These are phyloP conservation scores for Daedaleopsis sinensis DNA, from an alignment of 768 basidiomycete species.

Conservation along the genomic window DNA sequence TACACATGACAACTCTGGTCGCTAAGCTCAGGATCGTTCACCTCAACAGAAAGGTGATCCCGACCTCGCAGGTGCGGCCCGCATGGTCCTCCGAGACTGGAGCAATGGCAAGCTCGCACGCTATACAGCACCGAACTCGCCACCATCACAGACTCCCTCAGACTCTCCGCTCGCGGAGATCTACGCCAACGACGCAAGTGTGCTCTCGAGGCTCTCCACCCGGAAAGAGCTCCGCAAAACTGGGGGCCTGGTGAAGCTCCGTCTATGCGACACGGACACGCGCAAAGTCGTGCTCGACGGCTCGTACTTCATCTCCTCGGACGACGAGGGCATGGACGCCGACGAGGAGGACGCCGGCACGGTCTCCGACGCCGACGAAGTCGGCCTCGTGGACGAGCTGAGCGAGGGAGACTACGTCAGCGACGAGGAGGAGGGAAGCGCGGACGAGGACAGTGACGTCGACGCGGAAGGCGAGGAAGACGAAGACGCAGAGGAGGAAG, in stretches of 20 bases:
- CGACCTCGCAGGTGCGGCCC: conserved; percentile 75
- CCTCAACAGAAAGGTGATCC: conserved; percentile 62
- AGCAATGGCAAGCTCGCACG: conserved; percentile 70
- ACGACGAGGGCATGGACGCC: conserved; percentile 42
- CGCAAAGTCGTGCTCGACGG: conserved; percentile 45
- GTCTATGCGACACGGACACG: conserved; percentile 40
- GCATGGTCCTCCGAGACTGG: conserved; percentile 87
- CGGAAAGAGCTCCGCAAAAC: conserved; percentile 71
- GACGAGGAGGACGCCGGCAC: conserved; percentile 34
- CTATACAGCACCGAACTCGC: conserved; percentile 60
- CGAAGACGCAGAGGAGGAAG: conserved; percentile 48
- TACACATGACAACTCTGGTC: too few species aligned
- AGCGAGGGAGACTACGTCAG: conserved; percentile 39
- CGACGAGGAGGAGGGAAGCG: conserved; percentile 37
- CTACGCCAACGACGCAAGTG: conserved; percentile 50
- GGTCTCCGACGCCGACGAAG: conserved; percentile 38
- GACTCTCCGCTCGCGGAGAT: conserved; percentile 33
- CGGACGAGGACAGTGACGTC: conserved; percentile 32
- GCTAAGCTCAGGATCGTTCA: conserved; percentile 7
- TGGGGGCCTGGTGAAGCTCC: conserved; percentile 52
- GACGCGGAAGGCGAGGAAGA: conserved; percentile 43
- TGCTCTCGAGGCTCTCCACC: conserved; percentile 50
- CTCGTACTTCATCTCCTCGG: conserved; percentile 43
- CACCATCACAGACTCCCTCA: not conserved
- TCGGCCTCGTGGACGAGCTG: conserved; percentile 43